phyloP scores from a whole-genome alignment of 2,329 filamentous ascomycete genomes.

The Ophiocordyceps polyrhachis-furcata region DNA sequence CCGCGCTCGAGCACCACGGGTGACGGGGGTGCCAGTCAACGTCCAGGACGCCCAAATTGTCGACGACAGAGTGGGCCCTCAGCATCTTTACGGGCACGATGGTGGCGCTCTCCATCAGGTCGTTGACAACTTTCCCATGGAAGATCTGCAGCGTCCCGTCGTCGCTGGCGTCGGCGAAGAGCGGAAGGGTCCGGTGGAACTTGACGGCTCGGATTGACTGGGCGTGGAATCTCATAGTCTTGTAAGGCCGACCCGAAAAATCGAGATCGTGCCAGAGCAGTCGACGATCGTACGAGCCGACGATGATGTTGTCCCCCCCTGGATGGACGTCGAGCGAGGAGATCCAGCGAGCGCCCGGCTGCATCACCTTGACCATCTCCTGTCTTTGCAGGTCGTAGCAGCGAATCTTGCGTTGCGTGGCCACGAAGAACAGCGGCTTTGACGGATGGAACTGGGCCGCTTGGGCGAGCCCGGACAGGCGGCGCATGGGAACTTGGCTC shows the following conservation, averaged over 20 bases:
- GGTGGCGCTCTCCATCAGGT: slow-evolving; percentile 88
- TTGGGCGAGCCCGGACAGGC: slow-evolving; percentile 56
- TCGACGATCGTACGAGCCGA: slow-evolving; percentile 85
- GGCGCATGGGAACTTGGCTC: slow-evolving; percentile 84
- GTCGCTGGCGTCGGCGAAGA: slow-evolving; percentile 90
- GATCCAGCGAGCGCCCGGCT: slow-evolving; percentile 86
- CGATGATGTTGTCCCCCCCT: slow-evolving; percentile 81
- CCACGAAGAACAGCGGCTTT: slow-evolving; percentile 85
- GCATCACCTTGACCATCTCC: slow-evolving; percentile 79
- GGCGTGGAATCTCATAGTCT: slow-evolving; percentile 86
- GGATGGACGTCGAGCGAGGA: slow-evolving; percentile 86
- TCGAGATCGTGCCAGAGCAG: slow-evolving; percentile 96
- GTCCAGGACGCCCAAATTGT: slow-evolving; percentile 77
- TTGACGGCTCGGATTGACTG: slow-evolving; percentile 80
- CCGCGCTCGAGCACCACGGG: slow-evolving; percentile 86
- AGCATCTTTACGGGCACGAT: slow-evolving; percentile 94
- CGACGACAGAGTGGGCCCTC: slow-evolving; percentile 72
- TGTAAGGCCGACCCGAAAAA: slow-evolving; percentile 76
- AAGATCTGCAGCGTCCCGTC: slow-evolving; percentile 92
- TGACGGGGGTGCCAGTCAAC: slow-evolving; percentile 91
- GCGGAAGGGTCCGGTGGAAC: slow-evolving; percentile 65
- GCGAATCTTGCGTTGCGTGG: slow-evolving; percentile 81
- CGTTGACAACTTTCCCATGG: slow-evolving; percentile 86
- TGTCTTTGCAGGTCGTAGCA: slow-evolving; percentile 87
- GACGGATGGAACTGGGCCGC: slow-evolving; percentile 88